Conservation (phyloP, 192 early-diverging fungal genomes). For the Coemansia nantahalensis region DNA sequence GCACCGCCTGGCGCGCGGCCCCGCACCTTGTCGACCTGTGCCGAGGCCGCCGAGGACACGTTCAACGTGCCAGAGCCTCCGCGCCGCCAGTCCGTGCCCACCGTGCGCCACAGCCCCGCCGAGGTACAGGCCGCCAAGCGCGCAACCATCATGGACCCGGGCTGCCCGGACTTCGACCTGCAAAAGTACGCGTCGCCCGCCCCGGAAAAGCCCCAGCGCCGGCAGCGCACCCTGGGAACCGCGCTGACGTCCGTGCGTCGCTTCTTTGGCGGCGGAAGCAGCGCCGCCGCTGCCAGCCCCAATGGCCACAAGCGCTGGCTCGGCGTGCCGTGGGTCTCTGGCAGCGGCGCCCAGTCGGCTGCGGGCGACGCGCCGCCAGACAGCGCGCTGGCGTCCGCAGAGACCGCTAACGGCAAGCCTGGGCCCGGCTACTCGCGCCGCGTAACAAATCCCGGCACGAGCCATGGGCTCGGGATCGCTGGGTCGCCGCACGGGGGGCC, state of each 20-base stretch:
- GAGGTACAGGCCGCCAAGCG: slow-evolving; percentile 34
- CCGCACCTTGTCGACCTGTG: slow-evolving; percentile 40
- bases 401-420: slow-evolving; percentile 1
- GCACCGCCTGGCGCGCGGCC: too few relatives aligned
- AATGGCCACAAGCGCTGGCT: slow-evolving; percentile 35
- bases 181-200: slow-evolving; percentile 17
- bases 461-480: slow-evolving; percentile 28
- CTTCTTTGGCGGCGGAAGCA: slow-evolving; percentile 31
- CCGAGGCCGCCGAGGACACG: slow-evolving; percentile 9
- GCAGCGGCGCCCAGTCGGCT: not conserved
- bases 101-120: slow-evolving; percentile 11
- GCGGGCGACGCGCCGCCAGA: slow-evolving; percentile 13
- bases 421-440: slow-evolving; percentile 6
- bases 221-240: slow-evolving; percentile 36
- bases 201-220: slow-evolving; percentile 31
- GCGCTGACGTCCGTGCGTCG: slow-evolving; percentile 49
- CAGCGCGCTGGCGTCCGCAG: slow-evolving; percentile 31
- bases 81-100: slow-evolving; percentile 46
- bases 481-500: slow-evolving; percentile 13
- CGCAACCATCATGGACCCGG: slow-evolving; percentile 45
- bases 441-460: slow-evolving; percentile 15
- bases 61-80: slow-evolving; percentile 22
- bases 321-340: slow-evolving; percentile 15
- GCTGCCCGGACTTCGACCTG: slow-evolving; percentile 19
- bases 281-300: too few relatives aligned